A percentile compares a stretch with the other conserved stretches of the same genome.
These are phyloP conservation scores for Aspergillus leporis DNA, from an alignment of 495 filamentous ascomycete species.

Conservation along the genomic window DNA sequence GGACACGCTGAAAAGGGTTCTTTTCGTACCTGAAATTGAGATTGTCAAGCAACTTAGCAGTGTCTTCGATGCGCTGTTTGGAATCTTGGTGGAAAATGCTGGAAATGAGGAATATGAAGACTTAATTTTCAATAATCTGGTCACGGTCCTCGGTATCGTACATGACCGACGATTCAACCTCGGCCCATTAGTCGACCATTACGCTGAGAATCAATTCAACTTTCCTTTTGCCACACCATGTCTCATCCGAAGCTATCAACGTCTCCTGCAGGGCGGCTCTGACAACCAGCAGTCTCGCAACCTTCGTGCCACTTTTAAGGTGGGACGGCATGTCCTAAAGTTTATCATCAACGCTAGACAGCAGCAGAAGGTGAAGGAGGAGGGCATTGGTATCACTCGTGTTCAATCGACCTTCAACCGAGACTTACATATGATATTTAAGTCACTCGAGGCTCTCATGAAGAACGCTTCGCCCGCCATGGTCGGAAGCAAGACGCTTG, in stretches of 20 bases:
- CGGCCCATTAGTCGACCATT: slow-evolving; percentile 84
- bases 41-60: slow-evolving; percentile 90
- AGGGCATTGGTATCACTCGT: slow-evolving; percentile 82
- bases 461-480: slow-evolving; percentile 77
- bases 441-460: slow-evolving; percentile 85
- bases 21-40: slow-evolving; percentile 96
- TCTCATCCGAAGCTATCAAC: slow-evolving; percentile 80
- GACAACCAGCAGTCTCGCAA: slow-evolving; percentile 79
- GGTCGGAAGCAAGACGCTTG: slow-evolving; percentile 90
- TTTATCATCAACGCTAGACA: slow-evolving; percentile 90
- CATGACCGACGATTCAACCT: slow-evolving; percentile 94
- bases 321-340: slow-evolving; percentile 86
- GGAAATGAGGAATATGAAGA: slow-evolving; percentile 92
- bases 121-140: slow-evolving; percentile 84
- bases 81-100: slow-evolving; percentile 82
- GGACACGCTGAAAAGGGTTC: slow-evolving; percentile 73
- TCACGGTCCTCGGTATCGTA: slow-evolving; percentile 87
- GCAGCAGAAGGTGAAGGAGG: slow-evolving; percentile 86
- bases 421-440: slow-evolving; percentile 85
- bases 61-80: slow-evolving; percentile 90
- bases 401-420: slow-evolving; percentile 75
- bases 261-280: slow-evolving; percentile 74
- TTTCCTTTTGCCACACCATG: slow-evolving; percentile 94
- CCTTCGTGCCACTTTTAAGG: slow-evolving; percentile 91
- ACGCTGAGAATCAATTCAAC: slow-evolving; percentile 86